Evolutionary conservation across 179 eudicot species (phyloP).

Genomic region (Carnegiea gigantea): DNA sequence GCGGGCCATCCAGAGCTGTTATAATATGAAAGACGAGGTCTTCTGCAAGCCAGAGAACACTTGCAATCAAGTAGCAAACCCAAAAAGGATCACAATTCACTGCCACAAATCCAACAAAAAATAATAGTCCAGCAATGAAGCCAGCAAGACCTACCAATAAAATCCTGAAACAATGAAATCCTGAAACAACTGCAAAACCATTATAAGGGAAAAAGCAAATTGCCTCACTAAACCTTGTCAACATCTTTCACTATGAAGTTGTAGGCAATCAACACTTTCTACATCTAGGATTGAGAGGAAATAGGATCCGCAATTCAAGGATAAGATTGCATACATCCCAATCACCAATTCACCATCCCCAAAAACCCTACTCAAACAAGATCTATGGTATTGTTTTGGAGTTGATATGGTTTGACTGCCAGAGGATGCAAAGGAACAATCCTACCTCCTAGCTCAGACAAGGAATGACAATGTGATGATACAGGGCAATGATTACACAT

Average conservation of each 20-base stretch:
- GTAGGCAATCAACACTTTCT: neutral
- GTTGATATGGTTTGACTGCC: neutral
- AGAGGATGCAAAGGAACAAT: neutral
- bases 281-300: neutral
- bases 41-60: neutral
- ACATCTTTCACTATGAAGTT: neutral
- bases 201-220: too few relatives aligned
- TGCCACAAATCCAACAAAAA: too few relatives aligned
- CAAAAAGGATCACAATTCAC: too few relatives aligned
- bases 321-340: neutral
- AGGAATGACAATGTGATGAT: too few relatives aligned
- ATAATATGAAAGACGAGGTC: neutral
- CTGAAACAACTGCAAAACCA: neutral
- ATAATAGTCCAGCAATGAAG: neutral
- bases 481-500: too few relatives aligned
- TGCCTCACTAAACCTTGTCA: neutral
- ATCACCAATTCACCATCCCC: neutral
- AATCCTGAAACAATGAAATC: neutral
- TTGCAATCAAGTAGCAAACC: neutral
- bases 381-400: neutral
- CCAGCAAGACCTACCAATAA: neutral
- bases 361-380: neutral
- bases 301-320: neutral
- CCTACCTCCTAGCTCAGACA: too few relatives aligned
- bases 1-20: neutral